A percentile compares a stretch with the other conserved stretches of the same genome.
These are phyloP conservation scores for Bolboschoenus planiculmis DNA, from an alignment of 176 grass and related monocot species.

Conservation along the genomic window DNA sequence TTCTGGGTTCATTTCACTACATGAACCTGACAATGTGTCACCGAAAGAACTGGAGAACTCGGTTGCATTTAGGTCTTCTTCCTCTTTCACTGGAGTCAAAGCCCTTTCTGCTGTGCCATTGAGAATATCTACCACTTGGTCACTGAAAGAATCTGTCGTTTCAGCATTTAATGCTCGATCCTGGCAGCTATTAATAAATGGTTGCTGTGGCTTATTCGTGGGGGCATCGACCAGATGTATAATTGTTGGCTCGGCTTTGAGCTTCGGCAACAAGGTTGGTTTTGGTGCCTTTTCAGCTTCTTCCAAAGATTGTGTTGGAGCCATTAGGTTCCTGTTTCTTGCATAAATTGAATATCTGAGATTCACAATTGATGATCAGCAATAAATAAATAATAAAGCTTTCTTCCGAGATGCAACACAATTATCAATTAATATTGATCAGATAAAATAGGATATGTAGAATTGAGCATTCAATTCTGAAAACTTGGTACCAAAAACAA, in stretches of 20 bases:
- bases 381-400: neutral
- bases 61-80: constrained; percentile 56
- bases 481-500: neutral
- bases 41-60: constrained; percentile 93
- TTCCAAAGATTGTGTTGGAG: constrained; percentile 26
- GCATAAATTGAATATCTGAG: neutral
- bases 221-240: neutral
- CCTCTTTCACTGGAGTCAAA: constrained; percentile 15
- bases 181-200: neutral
- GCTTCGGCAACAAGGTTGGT: constrained; percentile 15
- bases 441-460: neutral
- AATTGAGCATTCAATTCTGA: neutral
- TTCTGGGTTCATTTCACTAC: constrained; percentile 52
- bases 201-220: neutral
- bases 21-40: constrained; percentile 66
- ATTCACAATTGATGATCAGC: neutral
- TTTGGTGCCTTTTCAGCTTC: constrained; percentile 9
- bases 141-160: neutral
- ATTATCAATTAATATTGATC: neutral
- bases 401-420: neutral
- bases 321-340: constrained; percentile 5
- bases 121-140: constrained; percentile 31
- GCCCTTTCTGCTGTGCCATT: neutral
- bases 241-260: constrained; percentile 19
- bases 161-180: neutral